These are phyloP conservation scores for Simmondsia chinensis DNA, from an alignment of 148 eudicot genomes.

Conservation along the genomic window DNA sequence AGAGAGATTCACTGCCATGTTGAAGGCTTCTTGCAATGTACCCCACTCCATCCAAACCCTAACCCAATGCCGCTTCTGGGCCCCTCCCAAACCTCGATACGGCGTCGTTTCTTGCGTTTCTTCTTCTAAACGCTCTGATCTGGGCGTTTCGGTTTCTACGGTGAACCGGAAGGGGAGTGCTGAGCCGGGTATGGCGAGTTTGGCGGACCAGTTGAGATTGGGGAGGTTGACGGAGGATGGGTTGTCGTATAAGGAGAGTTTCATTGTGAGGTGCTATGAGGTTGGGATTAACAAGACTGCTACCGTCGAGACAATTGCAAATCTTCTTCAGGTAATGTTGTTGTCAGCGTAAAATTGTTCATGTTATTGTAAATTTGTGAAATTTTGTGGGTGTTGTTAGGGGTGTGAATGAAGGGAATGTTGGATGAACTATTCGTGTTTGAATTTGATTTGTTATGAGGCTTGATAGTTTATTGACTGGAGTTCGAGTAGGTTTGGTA, in stretches of 20 bases:
- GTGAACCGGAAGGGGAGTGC: too few relatives aligned
- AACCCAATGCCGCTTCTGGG: conserved; percentile 24
- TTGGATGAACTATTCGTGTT: too few relatives aligned
- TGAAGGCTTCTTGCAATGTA: conserved; percentile 30
- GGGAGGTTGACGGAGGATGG: conserved; percentile 80
- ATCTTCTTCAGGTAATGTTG: conserved; percentile 63
- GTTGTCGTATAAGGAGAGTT: conserved; percentile 74
- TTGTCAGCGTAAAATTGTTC: too few relatives aligned
- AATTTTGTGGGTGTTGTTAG: not conserved
- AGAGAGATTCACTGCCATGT: conserved; percentile 8
- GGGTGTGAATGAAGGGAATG: not conserved
- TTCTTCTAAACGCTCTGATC: conserved; percentile 13
- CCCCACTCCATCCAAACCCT: conserved; percentile 22
- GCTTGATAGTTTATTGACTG: too few relatives aligned
- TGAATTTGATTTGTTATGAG: not conserved
- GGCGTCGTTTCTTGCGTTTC: conserved; percentile 10
- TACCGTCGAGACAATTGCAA: conserved; percentile 94
- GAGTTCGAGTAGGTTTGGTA: too few relatives aligned
- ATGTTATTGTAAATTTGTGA: not conserved
- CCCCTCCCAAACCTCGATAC: conserved; percentile 9
- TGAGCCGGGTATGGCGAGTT: conserved; percentile 12
- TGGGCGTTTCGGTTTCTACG: conserved; percentile 15
- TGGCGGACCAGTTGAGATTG: conserved; percentile 56
- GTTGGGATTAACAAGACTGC: conserved; percentile 96
- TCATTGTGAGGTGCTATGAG: conserved; percentile 77